These are phyloP conservation scores for Chalciporus sphaerocephalus DNA, from an alignment of 768 basidiomycete genomes.

Conservation along the genomic window DNA sequence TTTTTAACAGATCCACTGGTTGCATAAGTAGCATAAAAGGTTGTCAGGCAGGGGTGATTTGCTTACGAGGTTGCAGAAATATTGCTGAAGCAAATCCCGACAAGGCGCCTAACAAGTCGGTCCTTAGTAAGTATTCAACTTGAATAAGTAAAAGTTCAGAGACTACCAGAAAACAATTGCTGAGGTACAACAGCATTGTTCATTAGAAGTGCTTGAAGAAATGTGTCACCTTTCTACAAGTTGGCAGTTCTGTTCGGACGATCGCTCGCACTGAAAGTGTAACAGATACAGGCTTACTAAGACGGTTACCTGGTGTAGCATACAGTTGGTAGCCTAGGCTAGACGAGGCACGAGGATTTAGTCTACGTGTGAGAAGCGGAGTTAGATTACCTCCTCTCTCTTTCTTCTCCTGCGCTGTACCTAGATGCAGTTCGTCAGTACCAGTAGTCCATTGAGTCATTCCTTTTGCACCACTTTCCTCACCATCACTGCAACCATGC, in stretches of 20 bases:
- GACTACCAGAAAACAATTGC: slow-evolving; percentile 29
- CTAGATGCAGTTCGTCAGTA: too few species aligned
- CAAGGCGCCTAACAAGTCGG: slow-evolving; percentile 55
- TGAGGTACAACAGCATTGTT: slow-evolving; percentile 24
- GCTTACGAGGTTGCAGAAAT: slow-evolving; percentile 72
- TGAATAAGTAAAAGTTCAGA: not conserved
- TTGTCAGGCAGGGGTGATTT: not conserved
- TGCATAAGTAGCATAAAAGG: not conserved
- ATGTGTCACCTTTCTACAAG: too few species aligned
- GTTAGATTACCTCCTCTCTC: not conserved
- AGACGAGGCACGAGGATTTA: not conserved
- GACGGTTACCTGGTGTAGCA: too few species aligned
- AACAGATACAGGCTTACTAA: too few species aligned
- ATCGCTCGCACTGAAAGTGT: too few species aligned
- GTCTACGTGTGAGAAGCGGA: not conserved
- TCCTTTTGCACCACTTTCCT: not conserved
- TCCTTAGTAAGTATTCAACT: not conserved
- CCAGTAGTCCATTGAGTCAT: too few species aligned
- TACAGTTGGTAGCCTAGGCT: not conserved
- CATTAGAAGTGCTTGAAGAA: too few species aligned
- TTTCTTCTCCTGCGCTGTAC: not conserved
- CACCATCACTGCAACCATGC: not conserved
- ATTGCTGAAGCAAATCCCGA: slow-evolving; percentile 77
- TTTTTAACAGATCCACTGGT: slow-evolving; percentile 85
- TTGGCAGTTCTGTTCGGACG: too few species aligned